phyloP scores from a whole-genome alignment of 352 stramenopile species.

The Phytophthora hybrid region DNA sequence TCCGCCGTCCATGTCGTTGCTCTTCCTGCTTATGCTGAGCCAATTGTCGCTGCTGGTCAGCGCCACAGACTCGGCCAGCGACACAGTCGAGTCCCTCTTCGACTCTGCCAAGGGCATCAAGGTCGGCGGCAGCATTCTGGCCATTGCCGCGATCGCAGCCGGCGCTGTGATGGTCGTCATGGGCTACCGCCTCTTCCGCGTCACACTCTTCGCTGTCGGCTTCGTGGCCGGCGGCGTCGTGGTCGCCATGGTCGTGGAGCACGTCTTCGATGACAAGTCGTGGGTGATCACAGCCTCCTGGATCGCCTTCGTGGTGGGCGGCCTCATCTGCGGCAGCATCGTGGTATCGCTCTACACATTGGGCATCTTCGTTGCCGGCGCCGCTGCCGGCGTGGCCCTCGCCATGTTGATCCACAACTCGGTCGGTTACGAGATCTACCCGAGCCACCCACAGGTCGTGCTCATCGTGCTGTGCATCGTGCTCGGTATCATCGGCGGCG shows the following conservation, averaged over 20 bases:
- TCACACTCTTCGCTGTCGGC: slow-evolving; percentile 59
- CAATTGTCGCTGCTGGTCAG: slow-evolving; percentile 21
- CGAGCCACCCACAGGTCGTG: slow-evolving; percentile 54
- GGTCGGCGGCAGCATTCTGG: slow-evolving; percentile 46
- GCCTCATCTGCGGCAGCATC: slow-evolving; percentile 54
- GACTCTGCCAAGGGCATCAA: slow-evolving; percentile 49
- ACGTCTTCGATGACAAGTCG: slow-evolving; percentile 52
- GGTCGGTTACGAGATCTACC: slow-evolving; percentile 64
- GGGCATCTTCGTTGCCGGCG: slow-evolving; percentile 68
- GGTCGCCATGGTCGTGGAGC: slow-evolving; percentile 49
- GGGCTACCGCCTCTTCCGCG: slow-evolving; percentile 74
- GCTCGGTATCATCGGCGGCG: slow-evolving; percentile 47
- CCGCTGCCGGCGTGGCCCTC: slow-evolving; percentile 58
- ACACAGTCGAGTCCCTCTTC: slow-evolving; percentile 56
- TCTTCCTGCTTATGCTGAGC: slow-evolving; percentile 37
- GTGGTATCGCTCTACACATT: slow-evolving; percentile 59
- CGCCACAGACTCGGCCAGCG: slow-evolving; percentile 36
- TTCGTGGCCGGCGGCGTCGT: slow-evolving; percentile 63
- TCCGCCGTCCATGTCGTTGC: slow-evolving; percentile 26
- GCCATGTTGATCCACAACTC: slow-evolving; percentile 63
- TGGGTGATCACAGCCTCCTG: slow-evolving; percentile 67
- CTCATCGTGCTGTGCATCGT: slow-evolving; percentile 58
- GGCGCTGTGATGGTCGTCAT: slow-evolving; percentile 42
- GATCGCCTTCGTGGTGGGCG: slow-evolving; percentile 64
- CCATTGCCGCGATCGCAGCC: slow-evolving; percentile 44